Evolutionary conservation across 257 asterid species (phyloP).

Genomic region (Coffea eugenioides): DNA sequence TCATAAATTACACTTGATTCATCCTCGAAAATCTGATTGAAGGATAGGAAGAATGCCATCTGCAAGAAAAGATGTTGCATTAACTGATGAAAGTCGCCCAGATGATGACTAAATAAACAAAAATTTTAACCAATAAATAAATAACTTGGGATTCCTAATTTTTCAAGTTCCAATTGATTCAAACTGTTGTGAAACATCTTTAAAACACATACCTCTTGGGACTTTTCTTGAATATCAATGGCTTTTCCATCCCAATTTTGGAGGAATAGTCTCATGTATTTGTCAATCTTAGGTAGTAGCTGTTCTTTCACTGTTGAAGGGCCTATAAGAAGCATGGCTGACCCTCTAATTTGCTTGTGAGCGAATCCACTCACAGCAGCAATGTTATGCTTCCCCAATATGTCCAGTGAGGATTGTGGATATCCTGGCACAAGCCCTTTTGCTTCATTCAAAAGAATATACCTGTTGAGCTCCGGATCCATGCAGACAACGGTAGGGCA

Average conservation of each 20-base stretch:
- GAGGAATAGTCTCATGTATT: slow-evolving; percentile 62
- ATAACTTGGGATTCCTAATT: no score
- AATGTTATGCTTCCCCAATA: slow-evolving; percentile 76
- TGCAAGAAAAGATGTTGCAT: neutral
- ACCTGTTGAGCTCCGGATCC: slow-evolving; percentile 85
- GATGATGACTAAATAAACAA: neutral
- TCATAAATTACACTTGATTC: slow-evolving; percentile 7
- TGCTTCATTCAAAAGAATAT: slow-evolving; percentile 71
- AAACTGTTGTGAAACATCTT: neutral
- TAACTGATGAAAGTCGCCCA: no score
- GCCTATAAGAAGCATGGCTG: slow-evolving; percentile 64
- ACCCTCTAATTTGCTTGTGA: slow-evolving; percentile 82
- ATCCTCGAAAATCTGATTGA: slow-evolving; percentile 17
- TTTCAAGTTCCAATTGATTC: no score
- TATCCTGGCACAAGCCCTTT: slow-evolving; percentile 91
- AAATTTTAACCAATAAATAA: neutral
- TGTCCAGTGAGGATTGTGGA: slow-evolving; percentile 76
- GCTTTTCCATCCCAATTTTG: slow-evolving; percentile 59
- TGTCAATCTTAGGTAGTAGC: slow-evolving; percentile 63
- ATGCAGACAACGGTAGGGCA: slow-evolving; percentile 83
- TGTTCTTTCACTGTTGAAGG: slow-evolving; percentile 69
- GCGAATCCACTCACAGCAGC: slow-evolving; percentile 79
- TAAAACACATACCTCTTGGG: slow-evolving; percentile 49
- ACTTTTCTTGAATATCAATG: slow-evolving; percentile 76
- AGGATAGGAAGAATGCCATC: slow-evolving; percentile 24